Conservation (phyloP, 2,329 filamentous ascomycete species). For the Cercospora zeina region DNA sequence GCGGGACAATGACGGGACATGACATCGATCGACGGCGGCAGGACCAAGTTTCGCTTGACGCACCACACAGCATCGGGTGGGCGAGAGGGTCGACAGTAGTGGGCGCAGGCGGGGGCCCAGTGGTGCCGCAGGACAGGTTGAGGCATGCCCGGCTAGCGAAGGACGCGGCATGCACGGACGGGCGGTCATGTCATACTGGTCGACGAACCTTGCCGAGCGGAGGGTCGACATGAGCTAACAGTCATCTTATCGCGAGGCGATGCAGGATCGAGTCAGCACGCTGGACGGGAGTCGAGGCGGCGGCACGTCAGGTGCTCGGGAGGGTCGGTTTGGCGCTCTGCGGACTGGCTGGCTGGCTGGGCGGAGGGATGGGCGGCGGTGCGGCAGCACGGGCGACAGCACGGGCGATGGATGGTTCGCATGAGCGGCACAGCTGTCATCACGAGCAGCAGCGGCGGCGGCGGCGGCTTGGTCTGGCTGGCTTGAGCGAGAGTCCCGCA, state of each 20-base stretch:
- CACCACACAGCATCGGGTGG: slow-evolving; percentile 17
- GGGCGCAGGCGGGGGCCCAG: slow-evolving; percentile 19
- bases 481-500: slow-evolving; percentile 35
- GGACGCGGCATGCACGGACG: slow-evolving; percentile 14
- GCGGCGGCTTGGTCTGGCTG: slow-evolving; percentile 28
- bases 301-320: too few relatives aligned
- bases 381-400: slow-evolving; percentile 46
- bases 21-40: slow-evolving; percentile 5
- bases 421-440: slow-evolving; percentile 40
- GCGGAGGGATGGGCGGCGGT: too few relatives aligned
- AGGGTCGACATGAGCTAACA: slow-evolving; percentile 42
- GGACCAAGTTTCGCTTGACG: slow-evolving; percentile 19
- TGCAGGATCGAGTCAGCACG: slow-evolving; percentile 41
- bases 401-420: slow-evolving; percentile 45
- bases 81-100: slow-evolving; percentile 16
- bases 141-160: slow-evolving; percentile 8
- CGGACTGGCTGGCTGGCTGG: too few relatives aligned
- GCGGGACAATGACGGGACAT: neutral
- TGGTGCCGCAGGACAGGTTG: slow-evolving; percentile 16
- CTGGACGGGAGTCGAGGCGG: slow-evolving; percentile 16
- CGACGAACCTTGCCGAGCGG: slow-evolving; percentile 23
- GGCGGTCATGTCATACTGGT: slow-evolving; percentile 8
- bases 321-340: too few relatives aligned
- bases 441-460: too few relatives aligned
- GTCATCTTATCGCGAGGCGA: slow-evolving; percentile 51